These are phyloP conservation scores for Nepenthes mirabilis DNA, from an alignment of 148 eudicot species.

Conservation along the genomic window DNA sequence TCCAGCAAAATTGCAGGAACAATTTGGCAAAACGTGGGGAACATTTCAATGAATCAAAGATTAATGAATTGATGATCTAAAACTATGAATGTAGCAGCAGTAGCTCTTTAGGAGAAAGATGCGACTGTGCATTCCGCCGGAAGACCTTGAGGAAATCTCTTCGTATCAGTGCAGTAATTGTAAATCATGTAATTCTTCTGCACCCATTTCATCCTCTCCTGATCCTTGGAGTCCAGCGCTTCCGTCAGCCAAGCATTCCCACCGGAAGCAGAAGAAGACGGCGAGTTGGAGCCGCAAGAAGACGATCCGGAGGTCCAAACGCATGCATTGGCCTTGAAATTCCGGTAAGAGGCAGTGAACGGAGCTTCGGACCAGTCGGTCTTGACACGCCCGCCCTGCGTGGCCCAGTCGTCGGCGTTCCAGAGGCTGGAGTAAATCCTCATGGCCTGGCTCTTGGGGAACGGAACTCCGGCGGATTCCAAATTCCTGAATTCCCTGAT, in stretches of 20 bases:
- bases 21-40: no score
- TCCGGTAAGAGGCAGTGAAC: conserved; percentile 11
- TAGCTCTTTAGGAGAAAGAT: not conserved
- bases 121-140: not conserved
- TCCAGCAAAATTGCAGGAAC: no score
- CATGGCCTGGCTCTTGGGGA: conserved; percentile 17
- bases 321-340: conserved; percentile 15
- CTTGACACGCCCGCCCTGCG: conserved; percentile 13
- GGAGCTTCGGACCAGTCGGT: conserved; percentile 17
- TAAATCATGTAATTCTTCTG: no score
- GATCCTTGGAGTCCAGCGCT: not conserved
- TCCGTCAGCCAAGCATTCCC: not conserved
- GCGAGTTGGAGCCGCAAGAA: not conserved
- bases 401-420: conserved; percentile 24
- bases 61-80: no score
- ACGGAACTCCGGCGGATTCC: conserved; percentile 15
- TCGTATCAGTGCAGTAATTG: conserved; percentile 1
- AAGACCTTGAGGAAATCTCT: conserved; percentile 4
- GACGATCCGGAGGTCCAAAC: not conserved
- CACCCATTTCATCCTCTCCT: not conserved
- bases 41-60: no score
- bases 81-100: no score
- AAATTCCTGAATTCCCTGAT: conserved; percentile 17
- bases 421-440: no score
- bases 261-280: not conserved